phyloP scores from a whole-genome alignment of 768 basidiomycete species.

The Boletus huronensis region DNA sequence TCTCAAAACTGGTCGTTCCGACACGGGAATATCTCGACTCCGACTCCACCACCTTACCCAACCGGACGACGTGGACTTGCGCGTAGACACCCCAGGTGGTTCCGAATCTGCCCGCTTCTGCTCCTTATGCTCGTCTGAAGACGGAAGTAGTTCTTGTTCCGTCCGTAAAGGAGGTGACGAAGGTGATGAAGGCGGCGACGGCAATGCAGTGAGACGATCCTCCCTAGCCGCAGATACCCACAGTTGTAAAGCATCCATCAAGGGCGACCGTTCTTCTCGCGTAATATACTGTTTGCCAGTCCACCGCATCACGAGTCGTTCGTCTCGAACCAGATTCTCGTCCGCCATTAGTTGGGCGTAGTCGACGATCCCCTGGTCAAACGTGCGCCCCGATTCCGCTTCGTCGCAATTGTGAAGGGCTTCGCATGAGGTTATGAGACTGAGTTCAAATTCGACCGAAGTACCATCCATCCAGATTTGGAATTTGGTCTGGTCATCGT shows the following conservation, averaged over 20 bases:
- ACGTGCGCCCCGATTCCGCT: conserved; percentile 51
- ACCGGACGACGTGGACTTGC: conserved; percentile 55
- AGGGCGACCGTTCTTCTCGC: conserved; percentile 67
- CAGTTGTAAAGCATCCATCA: conserved; percentile 69
- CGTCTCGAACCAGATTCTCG: conserved; percentile 55
- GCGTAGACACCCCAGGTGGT: conserved; percentile 34
- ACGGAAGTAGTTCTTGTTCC: conserved; percentile 27
- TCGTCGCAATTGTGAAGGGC: conserved; percentile 40
- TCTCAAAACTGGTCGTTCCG: conserved; percentile 24
- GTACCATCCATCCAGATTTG: conserved; percentile 60
- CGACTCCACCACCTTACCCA: conserved; percentile 87
- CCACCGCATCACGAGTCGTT: conserved; percentile 73
- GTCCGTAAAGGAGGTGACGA: conserved; percentile 14
- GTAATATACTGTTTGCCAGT: conserved; percentile 71
- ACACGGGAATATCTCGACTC: conserved; percentile 38
- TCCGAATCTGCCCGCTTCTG: conserved; percentile 37
- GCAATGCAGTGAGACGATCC: conserved; percentile 18
- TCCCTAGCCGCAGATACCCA: conserved; percentile 42
- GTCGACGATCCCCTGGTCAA: conserved; percentile 60
- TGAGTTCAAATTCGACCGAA: conserved; percentile 69
- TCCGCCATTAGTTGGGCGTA: conserved; percentile 67
- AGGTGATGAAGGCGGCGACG: conserved; percentile 7
- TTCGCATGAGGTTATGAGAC: conserved; percentile 45
- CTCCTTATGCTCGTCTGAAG: conserved; percentile 22
- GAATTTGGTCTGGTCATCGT: conserved; percentile 60